These are phyloP conservation scores for Chaetomiaceae sp. DNA, from an alignment of 2,329 filamentous ascomycete genomes.

Conservation along the genomic window DNA sequence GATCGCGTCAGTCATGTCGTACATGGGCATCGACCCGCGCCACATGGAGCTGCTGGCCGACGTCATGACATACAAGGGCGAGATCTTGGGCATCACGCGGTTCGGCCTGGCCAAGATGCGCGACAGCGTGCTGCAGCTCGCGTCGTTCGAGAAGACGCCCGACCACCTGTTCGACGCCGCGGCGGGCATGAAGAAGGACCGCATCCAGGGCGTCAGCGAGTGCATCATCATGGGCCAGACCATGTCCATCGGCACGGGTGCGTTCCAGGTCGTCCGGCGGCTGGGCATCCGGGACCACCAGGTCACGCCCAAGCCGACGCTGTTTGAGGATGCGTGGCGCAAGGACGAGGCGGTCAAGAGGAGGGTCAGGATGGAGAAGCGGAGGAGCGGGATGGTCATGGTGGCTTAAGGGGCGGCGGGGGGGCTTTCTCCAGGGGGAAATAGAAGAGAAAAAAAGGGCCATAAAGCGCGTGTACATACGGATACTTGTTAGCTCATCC, in stretches of 20 bases:
- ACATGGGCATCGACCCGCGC: slow-evolving; percentile 93
- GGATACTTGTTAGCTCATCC: too few species aligned
- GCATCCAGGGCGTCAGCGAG: slow-evolving; percentile 89
- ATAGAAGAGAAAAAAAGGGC: too few species aligned
- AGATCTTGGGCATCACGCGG: slow-evolving; percentile 91
- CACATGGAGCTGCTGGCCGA: slow-evolving; percentile 97
- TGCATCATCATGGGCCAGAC: slow-evolving; percentile 98
- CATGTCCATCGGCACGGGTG: slow-evolving; percentile 85
- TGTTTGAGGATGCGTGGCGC: slow-evolving; percentile 67
- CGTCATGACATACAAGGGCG: slow-evolving; percentile 98
- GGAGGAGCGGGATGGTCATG: slow-evolving; percentile 12
- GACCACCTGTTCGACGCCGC: slow-evolving; percentile 96
- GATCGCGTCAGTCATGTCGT: slow-evolving; percentile 82
- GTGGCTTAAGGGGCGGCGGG: too few species aligned
- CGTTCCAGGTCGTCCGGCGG: slow-evolving; percentile 80
- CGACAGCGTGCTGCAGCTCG: slow-evolving; percentile 87
- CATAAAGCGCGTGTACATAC: too few species aligned
- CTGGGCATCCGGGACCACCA: slow-evolving; percentile 61
- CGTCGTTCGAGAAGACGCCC: slow-evolving; percentile 95
- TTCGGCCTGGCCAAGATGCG: slow-evolving; percentile 97
- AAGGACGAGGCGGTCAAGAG: slow-evolving; percentile 27
- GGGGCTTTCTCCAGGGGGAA: too few species aligned
- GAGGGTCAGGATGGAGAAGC: slow-evolving; percentile 18
- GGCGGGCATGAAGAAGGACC: slow-evolving; percentile 83
- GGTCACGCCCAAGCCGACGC: slow-evolving; percentile 53